phyloP scores from a whole-genome alignment of 1,284 basidiomycete species.

The Anthracocystis setariae region DNA sequence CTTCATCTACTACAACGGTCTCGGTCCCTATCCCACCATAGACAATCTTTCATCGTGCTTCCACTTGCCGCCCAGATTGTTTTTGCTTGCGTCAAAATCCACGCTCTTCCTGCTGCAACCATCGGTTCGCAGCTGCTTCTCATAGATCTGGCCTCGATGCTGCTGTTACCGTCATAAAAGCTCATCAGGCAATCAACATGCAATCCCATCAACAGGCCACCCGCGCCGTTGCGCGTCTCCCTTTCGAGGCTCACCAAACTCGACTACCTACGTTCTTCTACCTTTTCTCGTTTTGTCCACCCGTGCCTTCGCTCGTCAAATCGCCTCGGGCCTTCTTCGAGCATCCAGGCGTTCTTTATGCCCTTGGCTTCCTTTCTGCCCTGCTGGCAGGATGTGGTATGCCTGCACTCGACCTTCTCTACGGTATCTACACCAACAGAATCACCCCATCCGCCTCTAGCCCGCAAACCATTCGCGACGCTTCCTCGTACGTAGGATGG shows the following conservation, averaged over 20 bases:
- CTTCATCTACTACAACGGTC: not conserved
- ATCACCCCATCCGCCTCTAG: constrained; percentile 42
- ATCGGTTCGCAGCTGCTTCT: constrained; percentile 1
- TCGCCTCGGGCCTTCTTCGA: constrained; percentile 41
- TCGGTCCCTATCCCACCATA: no score
- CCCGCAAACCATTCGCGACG: constrained; percentile 35
- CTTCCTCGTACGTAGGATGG: constrained; percentile 63
- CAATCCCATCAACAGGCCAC: not conserved
- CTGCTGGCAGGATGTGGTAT: constrained; percentile 53
- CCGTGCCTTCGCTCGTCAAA: constrained; percentile 28
- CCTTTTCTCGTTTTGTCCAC: constrained; percentile 56
- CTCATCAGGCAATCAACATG: constrained; percentile 8
- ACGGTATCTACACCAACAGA: constrained; percentile 60
- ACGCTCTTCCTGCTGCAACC: constrained; percentile 1
- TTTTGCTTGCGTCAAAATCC: not conserved
- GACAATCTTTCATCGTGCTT: no score
- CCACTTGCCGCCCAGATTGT: not conserved
- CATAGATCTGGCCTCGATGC: not conserved
- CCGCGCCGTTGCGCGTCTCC: constrained; percentile 31
- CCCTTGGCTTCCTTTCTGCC: constrained; percentile 50
- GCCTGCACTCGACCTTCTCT: constrained; percentile 60
- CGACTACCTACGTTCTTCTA: constrained; percentile 52
- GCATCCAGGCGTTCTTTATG: constrained; percentile 59
- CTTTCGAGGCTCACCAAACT: constrained; percentile 32
- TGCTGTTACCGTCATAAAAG: constrained; percentile 1